Percentiles rank a stretch among this genome's conserved stretches.
Evolutionary conservation across 805 yeast genomes (phyloP).

Genomic region (Wickerhamomyces xylosicus): DNA sequence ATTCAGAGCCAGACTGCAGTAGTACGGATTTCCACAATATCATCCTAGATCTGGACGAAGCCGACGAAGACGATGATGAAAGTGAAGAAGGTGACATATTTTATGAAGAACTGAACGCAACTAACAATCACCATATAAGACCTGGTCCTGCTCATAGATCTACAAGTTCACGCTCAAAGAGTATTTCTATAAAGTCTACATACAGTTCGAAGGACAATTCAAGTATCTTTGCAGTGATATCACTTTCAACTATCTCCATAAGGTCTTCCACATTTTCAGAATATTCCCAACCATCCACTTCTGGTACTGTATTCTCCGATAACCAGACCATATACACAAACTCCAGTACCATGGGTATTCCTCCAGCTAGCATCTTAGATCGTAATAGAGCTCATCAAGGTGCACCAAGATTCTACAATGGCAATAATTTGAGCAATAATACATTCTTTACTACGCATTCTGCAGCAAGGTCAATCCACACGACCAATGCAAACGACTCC

Average conservation of each 20-base stretch:
- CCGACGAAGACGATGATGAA: background rate
- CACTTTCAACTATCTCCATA: conserved; percentile 24
- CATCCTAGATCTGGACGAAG: background rate
- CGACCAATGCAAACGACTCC: background rate
- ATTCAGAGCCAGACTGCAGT: too few species aligned
- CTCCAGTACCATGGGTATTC: conserved; percentile 58
- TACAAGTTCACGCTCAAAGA: background rate
- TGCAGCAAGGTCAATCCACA: conserved; percentile 3
- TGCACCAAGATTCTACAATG: conserved; percentile 10
- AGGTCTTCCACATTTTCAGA: conserved; percentile 28
- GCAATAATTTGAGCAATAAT: conserved; percentile 12
- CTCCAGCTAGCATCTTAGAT: conserved; percentile 66
- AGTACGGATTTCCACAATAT: background rate
- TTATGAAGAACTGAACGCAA: conserved; percentile 1
- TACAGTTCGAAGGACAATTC: conserved; percentile 15
- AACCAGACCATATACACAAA: conserved; percentile 39
- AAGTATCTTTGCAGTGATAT: conserved; percentile 23
- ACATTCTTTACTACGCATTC: conserved; percentile 9
- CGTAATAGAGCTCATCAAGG: conserved; percentile 15
- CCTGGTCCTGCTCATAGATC: conserved; percentile 1
- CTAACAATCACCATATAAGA: conserved; percentile 6
- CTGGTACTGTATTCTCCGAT: conserved; percentile 24
- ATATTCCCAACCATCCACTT: conserved; percentile 24
- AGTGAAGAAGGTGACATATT: background rate
- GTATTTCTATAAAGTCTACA: background rate